Base-by-base conservation (phyloP, 495 filamentous ascomycete genomes). In the Beverwykella pulmonaria region DNA sequence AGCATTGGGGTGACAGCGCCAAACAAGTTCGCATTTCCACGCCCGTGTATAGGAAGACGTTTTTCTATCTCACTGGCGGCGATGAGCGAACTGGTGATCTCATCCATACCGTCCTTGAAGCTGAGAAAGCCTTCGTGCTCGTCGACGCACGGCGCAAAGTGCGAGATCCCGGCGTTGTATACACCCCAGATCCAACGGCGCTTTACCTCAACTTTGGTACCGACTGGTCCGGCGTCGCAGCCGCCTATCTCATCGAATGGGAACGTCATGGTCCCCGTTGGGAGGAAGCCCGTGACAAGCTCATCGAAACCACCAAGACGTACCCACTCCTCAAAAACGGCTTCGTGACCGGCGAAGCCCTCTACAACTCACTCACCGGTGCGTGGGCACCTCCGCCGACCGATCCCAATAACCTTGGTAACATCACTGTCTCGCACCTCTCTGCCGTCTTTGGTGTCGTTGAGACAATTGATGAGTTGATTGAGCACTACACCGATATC, bases 121-220 rank as follows among this genome's bases (percentile, higher is more conserved):
- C 50, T 4, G 60, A 54, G 23, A 63, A 54, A 20, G 60, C 79
- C 0, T 82, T 79, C 65, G 69, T 76, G 2, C 74, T 70, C 0
- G 75, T 83, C 17, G 81, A 83, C 54, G 75, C 79, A 12, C 75
- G 78, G 8, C 75, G 81, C 32, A 82, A 83, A 64, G 81, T 83
- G 10, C 78, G 79, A 39, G 54, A 65, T 30, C 55, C 62, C 4
- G 64, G 73, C 6, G 76, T 81, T 75, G 30, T 77, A 61, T 68
- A 80, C 71, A 61, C 79, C 68, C 52, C 76, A 9, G 71, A 79
- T 73, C 73, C 80, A 76, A 56, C 70, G 69, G 52, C 81, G 74
- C 9, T 83, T 72, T 20, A 83, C 72, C 15, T 83, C 73, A 53
- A 78, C 76, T 23, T 82, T 73, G 68, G 82, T 0, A 78, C 79